phyloP scores from a whole-genome alignment of 1,284 basidiomycete genomes.

The Rugosomyces carneus region DNA sequence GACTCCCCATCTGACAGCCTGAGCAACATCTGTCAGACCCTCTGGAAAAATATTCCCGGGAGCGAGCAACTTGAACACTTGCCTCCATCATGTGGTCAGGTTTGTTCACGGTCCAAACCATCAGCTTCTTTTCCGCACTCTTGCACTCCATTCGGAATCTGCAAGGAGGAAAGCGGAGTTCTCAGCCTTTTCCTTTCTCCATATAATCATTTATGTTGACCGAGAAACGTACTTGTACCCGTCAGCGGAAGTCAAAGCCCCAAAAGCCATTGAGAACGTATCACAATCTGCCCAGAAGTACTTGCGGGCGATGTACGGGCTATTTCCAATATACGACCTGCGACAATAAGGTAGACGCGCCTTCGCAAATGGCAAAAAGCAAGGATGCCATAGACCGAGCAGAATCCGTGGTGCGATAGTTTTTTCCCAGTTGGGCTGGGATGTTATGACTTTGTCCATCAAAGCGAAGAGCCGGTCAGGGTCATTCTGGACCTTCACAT shows the following conservation, averaged over 20 bases:
- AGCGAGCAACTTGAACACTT: conserved; percentile 19
- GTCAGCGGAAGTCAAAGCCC: conserved; percentile 66
- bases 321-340: conserved; percentile 82
- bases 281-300: conserved; percentile 92
- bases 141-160: conserved; percentile 80
- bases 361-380: conserved; percentile 79
- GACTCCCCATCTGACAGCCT: conserved; percentile 89
- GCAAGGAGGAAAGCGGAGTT: conserved; percentile 16
- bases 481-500: conserved; percentile 92
- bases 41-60: not conserved
- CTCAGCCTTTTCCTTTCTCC: conserved; percentile 4
- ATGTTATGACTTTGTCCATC: conserved; percentile 72
- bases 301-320: conserved; percentile 60
- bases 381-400: conserved; percentile 90
- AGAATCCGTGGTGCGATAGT: conserved; percentile 86
- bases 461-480: conserved; percentile 82
- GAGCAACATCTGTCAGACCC: conserved; percentile 6
- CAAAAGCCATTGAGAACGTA: conserved; percentile 86
- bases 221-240: conserved; percentile 52
- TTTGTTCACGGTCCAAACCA: conserved; percentile 97
- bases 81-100: conserved; percentile 92
- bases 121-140: conserved; percentile 75
- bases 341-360: conserved; percentile 75
- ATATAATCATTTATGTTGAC: not conserved
- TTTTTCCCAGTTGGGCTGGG: conserved; percentile 73